Conservation (phyloP, 1,139 yeast genomes). For the Arxiozyma telluris region DNA sequence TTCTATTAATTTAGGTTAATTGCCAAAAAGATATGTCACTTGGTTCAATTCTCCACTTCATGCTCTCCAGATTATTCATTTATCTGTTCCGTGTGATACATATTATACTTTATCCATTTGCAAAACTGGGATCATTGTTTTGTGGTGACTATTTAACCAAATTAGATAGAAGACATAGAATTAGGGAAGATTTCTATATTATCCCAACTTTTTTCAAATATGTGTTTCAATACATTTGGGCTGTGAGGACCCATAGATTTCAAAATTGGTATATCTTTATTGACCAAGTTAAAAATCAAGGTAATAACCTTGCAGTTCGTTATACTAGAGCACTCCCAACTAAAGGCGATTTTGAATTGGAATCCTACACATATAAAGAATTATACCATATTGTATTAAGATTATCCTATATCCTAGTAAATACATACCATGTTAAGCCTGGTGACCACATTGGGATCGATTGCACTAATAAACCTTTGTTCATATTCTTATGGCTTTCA, state of each 20-base stretch:
- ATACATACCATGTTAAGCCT: conserved; percentile 54
- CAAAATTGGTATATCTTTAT: conserved; percentile 65
- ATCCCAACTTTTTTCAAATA: conserved; percentile 37
- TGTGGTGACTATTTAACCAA: conserved; percentile 16
- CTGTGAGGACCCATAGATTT: conserved; percentile 39
- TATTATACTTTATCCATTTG: conserved; percentile 15
- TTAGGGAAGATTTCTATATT: conserved; percentile 46
- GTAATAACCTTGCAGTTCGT: conserved; percentile 48
- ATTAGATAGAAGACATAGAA: conserved; percentile 45
- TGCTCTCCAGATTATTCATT: conserved; percentile 13
- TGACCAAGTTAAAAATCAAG: conserved; percentile 39
- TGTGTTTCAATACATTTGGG: conserved; percentile 39
- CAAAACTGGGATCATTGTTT: conserved; percentile 9
- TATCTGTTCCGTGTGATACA: conserved; percentile 14
- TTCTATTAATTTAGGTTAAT: background rate
- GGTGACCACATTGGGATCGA: conserved; percentile 70
- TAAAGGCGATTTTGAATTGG: conserved; percentile 49
- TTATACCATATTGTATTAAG: conserved; percentile 56
- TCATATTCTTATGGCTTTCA: conserved; percentile 72
- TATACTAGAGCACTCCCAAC: conserved; percentile 48
- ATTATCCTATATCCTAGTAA: conserved; percentile 54
- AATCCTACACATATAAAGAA: conserved; percentile 59
- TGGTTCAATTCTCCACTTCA: conserved; percentile 7
- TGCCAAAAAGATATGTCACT: background rate
- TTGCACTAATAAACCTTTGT: conserved; percentile 77